Evolutionary conservation across 208 protist species (phyloP), one percentile per base, ranked within the genome.

Genomic region (Leishmania major): DNA sequence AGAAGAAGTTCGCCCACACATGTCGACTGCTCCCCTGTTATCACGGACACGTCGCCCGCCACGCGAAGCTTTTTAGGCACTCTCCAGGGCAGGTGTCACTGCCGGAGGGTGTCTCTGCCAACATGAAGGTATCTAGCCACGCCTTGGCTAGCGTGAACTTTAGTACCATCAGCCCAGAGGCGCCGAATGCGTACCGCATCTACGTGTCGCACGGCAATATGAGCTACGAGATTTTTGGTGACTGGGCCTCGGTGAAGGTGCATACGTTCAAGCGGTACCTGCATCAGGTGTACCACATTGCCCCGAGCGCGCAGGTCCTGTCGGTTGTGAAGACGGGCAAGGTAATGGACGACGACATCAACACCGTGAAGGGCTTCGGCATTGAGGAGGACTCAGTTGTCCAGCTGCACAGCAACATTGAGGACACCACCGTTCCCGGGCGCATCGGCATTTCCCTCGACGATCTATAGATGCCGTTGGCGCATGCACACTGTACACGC

Each of bases 211-310:
- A 94, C 49, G 87, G 88, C 67, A 88, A 94, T 11, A 86, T 92
- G 77, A 96, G 89, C 82, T 96, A 95, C 83, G 93, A 95, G 84
- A 95, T 96, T 64, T 96, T 94, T 82, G 94, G 94, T 15, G 94
- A 96, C 81, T 97, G 94, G 93, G 84, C 89, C 19, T 90, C 81
- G 47, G 93, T 96, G 19, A 92, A 92, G 84, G 89, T 97, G 43
- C 94, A 97, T 79, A 97, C 94, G 10, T 92, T 97, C 78, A 97
- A 97, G 81, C 86, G 94, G 15, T 97, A 97, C 73, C 79, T 97
- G 15, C 90, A 97, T 71, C 93, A 96, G 85, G 94, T 96, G 40
- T 96, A 92, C 73, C 92, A 94, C 85, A 91, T 97, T 47, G 75
- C 92, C 25, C 93, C 94, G 0, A 70, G 87, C 40, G 86, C 87